phyloP scores from a whole-genome alignment of 2,329 filamentous ascomycete genomes.

The Colletotrichum sp. region DNA sequence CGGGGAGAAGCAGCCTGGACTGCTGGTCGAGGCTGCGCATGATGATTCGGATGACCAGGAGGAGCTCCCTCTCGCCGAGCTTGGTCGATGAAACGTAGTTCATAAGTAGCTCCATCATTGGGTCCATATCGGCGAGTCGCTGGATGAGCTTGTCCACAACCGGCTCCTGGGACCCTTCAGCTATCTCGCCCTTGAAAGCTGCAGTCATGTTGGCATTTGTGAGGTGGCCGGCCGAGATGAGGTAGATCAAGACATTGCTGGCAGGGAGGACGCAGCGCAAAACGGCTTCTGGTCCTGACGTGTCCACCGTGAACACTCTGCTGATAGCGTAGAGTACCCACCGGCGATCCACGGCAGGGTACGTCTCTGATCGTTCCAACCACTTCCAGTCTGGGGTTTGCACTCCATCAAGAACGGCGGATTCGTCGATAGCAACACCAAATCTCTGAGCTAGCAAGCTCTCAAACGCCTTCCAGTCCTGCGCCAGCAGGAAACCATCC shows the following conservation, averaged over 20 bases:
- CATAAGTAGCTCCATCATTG: slow-evolving; percentile 69
- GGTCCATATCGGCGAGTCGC: slow-evolving; percentile 69
- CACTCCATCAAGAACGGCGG: slow-evolving; percentile 23
- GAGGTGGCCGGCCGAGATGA: slow-evolving; percentile 65
- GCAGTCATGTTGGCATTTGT: slow-evolving; percentile 64
- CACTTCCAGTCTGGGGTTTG: slow-evolving; percentile 54
- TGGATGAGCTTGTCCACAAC: slow-evolving; percentile 63
- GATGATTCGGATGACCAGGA: slow-evolving; percentile 68
- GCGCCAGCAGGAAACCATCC: slow-evolving; percentile 50
- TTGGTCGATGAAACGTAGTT: slow-evolving; percentile 70
- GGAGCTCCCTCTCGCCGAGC: slow-evolving; percentile 69
- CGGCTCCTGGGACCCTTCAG: slow-evolving; percentile 42
- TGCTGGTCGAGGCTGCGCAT: slow-evolving; percentile 69
- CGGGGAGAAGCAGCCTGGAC: slow-evolving; percentile 21
- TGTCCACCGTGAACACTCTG: slow-evolving; percentile 63
- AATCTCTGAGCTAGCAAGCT: slow-evolving; percentile 54
- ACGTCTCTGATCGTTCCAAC: slow-evolving; percentile 44
- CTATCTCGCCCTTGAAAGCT: slow-evolving; percentile 57
- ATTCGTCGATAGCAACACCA: slow-evolving; percentile 21
- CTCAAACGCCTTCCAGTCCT: slow-evolving; percentile 56
- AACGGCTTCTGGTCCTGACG: slow-evolving; percentile 31
- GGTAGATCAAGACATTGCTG: slow-evolving; percentile 62
- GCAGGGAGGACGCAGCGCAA: slow-evolving; percentile 50
- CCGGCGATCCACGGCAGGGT: slow-evolving; percentile 65
- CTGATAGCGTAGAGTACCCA: slow-evolving; percentile 70